Evolutionary conservation across 2,329 filamentous ascomycete species (phyloP).

Genomic region (Verticillium klebahnii): DNA sequence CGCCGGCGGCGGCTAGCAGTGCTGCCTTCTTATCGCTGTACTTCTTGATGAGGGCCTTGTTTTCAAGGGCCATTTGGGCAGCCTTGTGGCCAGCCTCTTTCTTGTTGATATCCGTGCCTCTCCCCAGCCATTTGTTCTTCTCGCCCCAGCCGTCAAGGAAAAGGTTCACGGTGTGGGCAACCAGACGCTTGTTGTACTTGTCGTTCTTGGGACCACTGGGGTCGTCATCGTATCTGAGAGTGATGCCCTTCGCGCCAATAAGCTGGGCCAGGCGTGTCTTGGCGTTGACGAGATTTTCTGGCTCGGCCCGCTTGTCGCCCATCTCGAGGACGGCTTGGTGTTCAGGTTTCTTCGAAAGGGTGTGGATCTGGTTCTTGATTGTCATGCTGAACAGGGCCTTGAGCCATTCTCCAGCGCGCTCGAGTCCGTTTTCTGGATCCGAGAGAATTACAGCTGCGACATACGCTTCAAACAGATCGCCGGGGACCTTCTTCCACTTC

Average conservation of each 20-base stretch:
- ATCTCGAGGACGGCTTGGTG: constrained; percentile 12
- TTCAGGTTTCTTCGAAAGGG: constrained; percentile 6
- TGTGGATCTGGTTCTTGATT: constrained; percentile 48
- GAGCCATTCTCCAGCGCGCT: constrained; percentile 64
- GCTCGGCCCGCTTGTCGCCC: constrained; percentile 5
- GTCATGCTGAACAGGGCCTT: constrained; percentile 67
- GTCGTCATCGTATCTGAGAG: constrained; percentile 57
- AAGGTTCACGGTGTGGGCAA: constrained; percentile 58
- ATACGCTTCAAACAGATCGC: constrained; percentile 89
- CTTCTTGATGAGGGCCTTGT: constrained; percentile 58
- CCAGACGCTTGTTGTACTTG: constrained; percentile 49
- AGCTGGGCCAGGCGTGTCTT: constrained; percentile 49
- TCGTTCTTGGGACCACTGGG: constrained; percentile 36
- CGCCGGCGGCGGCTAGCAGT: constrained; percentile 20
- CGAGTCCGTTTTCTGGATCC: constrained; percentile 58
- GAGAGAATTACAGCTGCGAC: constrained; percentile 73
- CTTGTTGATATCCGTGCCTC: constrained; percentile 61
- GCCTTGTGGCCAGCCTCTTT: constrained; percentile 65
- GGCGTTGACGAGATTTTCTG: constrained; percentile 13
- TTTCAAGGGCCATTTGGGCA: constrained; percentile 57
- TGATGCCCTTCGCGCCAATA: constrained; percentile 54
- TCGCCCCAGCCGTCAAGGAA: constrained; percentile 68
- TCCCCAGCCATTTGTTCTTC: constrained; percentile 55
- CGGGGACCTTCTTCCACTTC: constrained; percentile 66
- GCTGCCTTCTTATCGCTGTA: constrained; percentile 44